Evolutionary conservation across 345 rosid genomes (phyloP), one percentile per base, ranked within the genome.

Genomic region (Salix koriyanagi): DNA sequence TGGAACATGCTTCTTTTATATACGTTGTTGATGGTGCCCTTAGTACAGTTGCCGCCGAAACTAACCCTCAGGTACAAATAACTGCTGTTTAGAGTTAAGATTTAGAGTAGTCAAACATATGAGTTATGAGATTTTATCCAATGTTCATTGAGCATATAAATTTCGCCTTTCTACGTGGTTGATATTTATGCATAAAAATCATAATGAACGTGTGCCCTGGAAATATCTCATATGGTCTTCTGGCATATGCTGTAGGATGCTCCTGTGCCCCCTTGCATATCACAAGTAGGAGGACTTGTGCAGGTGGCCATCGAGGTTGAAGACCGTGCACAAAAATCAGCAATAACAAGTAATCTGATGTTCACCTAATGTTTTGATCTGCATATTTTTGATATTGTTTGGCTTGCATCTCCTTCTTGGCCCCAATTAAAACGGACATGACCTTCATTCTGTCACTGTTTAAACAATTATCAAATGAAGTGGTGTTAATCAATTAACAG

Each of bases 261-360:
- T 82, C 93, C 97, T 30, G 97, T 94, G 13, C 96, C 98, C 61
- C 95, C 97, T 72, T 91, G 99, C 89, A 92, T 89, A 79, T 94
- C 97, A 34, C 97, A 90, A 76, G 82, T 91, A 69, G 97, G 97
- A 69, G 97, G 97, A 37, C 99, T 93, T 85, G 97, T 92, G 83
- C 99, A 88, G 81, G 95, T 94, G 71, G 97, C 92, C 71, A 91
- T 94, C 77, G 97, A 92, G 86, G 97, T 94, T 78, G 98, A 91
- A 88, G 95, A 91, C 83, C 97, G 92, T 83, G 97, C 98, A 25
- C 97, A 88, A 54, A 92, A 97, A 65, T 94, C 91, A 30, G 98
- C 98, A 76, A 92, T 94, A 79, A 91, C 98, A 77, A 91, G 97
- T 90, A 92, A 83, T 26, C 28, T 77, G 28, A 61, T 79, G 23